phyloP scores from a whole-genome alignment of 148 eudicot species.

The Rhododendron vialii region DNA sequence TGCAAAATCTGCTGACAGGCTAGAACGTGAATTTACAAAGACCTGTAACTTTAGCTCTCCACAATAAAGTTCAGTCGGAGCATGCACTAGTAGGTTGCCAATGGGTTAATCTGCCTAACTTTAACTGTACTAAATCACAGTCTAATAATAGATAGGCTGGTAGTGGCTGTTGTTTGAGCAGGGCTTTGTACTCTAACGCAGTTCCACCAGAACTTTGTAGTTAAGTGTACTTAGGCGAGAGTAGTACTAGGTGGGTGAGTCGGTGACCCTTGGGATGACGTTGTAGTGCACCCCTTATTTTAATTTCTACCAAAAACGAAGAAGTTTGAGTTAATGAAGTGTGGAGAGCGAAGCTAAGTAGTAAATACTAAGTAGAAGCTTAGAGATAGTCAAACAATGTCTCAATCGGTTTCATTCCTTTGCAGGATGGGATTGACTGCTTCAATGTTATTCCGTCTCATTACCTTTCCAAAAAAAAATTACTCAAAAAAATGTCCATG shows the following conservation, averaged over 20 bases:
- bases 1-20: neutral
- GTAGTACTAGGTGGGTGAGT: neutral
- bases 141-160: neutral
- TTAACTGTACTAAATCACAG: neutral
- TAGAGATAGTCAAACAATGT: neutral
- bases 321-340: neutral
- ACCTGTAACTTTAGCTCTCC: neutral
- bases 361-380: neutral
- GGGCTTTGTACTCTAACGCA: neutral
- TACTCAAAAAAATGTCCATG: neutral
- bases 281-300: neutral
- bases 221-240: neutral
- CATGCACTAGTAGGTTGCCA: neutral
- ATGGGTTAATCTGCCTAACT: neutral
- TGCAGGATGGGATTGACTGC: neutral
- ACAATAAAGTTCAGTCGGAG: neutral
- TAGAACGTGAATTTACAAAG: neutral
- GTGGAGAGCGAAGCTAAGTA: neutral
- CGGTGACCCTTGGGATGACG: neutral
- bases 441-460: neutral
- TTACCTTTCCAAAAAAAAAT: neutral
- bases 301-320: neutral
- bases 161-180: neutral
- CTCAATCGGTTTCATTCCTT: neutral
- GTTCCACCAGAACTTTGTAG: neutral